A percentile compares a stretch with the other conserved stretches of the same genome.
phyloP scores from a whole-genome alignment of 2,329 filamentous ascomycete genomes.

The Penicillium brasilianum region DNA sequence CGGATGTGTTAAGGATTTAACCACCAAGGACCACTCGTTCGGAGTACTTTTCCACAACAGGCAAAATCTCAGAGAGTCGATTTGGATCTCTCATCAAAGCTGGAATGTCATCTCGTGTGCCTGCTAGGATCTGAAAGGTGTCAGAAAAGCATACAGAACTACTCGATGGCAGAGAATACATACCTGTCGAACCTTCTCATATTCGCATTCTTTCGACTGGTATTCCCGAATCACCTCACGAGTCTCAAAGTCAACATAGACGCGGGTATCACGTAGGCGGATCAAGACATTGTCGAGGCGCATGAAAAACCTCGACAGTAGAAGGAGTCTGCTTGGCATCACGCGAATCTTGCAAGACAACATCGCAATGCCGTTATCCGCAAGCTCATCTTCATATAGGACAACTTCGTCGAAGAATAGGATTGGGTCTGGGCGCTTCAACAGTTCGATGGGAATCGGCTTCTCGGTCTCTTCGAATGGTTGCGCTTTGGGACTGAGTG shows the following conservation, averaged over 20 bases:
- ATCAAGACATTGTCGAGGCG: constrained; percentile 88
- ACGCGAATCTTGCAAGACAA: constrained; percentile 90
- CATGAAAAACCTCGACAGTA: constrained; percentile 89
- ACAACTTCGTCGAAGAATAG: constrained; percentile 96
- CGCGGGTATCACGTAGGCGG: constrained; percentile 82
- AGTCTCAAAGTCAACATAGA: constrained; percentile 87
- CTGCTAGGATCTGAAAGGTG: constrained; percentile 53
- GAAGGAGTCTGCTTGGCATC: constrained; percentile 84
- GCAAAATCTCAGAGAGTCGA: constrained; percentile 70
- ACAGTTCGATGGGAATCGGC: constrained; percentile 80
- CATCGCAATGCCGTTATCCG: constrained; percentile 94
- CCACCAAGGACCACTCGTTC: constrained; percentile 57
- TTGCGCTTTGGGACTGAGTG: constrained; percentile 52
- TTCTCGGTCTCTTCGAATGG: constrained; percentile 53
- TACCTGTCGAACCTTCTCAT: constrained; percentile 75
- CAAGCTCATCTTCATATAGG: constrained; percentile 95
- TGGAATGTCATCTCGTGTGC: constrained; percentile 73
- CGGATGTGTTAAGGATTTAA: constrained; percentile 6
- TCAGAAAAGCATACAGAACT: constrained; percentile 4
- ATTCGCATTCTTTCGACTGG: constrained; percentile 81
- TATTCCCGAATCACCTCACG: constrained; percentile 87
- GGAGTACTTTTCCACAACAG: constrained; percentile 69
- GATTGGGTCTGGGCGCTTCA: constrained; percentile 90
- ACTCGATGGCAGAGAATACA: constrained; percentile 28
- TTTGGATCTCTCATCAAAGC: constrained; percentile 81